These are phyloP conservation scores for Saccharomycopsis babjevae DNA, from an alignment of 805 yeast genomes.

Conservation along the genomic window DNA sequence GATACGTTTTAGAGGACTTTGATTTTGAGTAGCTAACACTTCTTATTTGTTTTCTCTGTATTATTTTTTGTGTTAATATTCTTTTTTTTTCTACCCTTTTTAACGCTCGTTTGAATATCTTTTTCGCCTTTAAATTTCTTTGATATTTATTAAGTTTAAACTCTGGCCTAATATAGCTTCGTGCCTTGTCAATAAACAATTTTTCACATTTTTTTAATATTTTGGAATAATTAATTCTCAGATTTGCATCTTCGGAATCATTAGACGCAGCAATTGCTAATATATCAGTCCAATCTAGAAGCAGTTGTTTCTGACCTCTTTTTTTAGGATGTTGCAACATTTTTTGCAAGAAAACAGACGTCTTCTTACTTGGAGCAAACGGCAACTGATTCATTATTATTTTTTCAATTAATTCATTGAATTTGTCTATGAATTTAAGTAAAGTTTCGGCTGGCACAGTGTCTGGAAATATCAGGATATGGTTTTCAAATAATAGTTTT, in stretches of 20 bases:
- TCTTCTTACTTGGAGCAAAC: background rate
- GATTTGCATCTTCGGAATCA: background rate
- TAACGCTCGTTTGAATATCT: background rate
- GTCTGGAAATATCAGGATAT: background rate
- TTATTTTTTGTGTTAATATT: background rate
- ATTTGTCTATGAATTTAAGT: background rate
- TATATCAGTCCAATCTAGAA: background rate
- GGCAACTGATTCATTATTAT: background rate
- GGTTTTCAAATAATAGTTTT: background rate
- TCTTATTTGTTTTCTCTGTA: background rate
- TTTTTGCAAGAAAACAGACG: background rate
- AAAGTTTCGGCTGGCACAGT: background rate
- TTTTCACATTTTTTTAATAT: background rate
- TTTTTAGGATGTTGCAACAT: background rate
- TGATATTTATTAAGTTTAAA: background rate
- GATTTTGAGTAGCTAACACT: background rate
- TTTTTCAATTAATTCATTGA: background rate
- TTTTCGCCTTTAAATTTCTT: background rate
- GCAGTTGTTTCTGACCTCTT: background rate
- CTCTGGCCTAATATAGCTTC: background rate
- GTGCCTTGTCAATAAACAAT: background rate
- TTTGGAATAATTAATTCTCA: background rate
- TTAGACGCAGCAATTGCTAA: background rate
- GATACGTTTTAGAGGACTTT: background rate
- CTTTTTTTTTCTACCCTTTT: background rate